Evolutionary conservation across 352 stramenopile species (phyloP), one percentile per base, ranked within the genome.

Genomic region (Globisporangium emineosum): DNA sequence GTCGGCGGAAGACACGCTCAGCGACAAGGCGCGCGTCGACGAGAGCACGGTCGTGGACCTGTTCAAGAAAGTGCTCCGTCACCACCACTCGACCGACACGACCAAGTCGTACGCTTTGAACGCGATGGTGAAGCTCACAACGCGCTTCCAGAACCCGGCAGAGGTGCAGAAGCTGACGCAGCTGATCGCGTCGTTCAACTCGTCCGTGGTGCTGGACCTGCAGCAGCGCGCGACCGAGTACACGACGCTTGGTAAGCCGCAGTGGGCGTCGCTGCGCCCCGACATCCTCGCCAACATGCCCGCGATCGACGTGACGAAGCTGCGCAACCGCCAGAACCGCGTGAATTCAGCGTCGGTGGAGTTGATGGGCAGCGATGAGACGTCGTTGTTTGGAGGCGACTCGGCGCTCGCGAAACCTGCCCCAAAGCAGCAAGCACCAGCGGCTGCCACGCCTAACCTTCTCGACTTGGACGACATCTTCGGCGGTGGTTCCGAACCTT

Each of bases 161-260:
- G 75, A 98, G 60, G 77, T 89, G 40, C 74, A 73, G 37, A 88
- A 87, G 60, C 65, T 98, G 32, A 76, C 91, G n/a, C 77, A 79
- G 42, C 73, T 99, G 57, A 86, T 99, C 21, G 83, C 79, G 37
- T 89, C 93, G 47, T 96, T 98, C 69, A 90, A 96, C 70, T 83
- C 78, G 25, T 98, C 91, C 19, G 89, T 98, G 65, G 78, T 94
- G 29, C 75, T 99, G 7, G 97, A 99, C 69, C 79, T 99, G n/a
- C 97, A 99, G 80, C 88, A 99, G 52, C 90, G 97, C 33, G 90
- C 96, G 13, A 98, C 89, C 50, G 97, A 99, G 76, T 99, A 98
- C 76, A 82, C 83, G 53, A 91, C 86, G 8, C 76, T 99, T 25
- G 80, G 98, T 25, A 73, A 93, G 49, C 78, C 78, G 7, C 74